phyloP scores from a whole-genome alignment of 192 early-diverging fungal species.

The Backusella parvicylindrica region DNA sequence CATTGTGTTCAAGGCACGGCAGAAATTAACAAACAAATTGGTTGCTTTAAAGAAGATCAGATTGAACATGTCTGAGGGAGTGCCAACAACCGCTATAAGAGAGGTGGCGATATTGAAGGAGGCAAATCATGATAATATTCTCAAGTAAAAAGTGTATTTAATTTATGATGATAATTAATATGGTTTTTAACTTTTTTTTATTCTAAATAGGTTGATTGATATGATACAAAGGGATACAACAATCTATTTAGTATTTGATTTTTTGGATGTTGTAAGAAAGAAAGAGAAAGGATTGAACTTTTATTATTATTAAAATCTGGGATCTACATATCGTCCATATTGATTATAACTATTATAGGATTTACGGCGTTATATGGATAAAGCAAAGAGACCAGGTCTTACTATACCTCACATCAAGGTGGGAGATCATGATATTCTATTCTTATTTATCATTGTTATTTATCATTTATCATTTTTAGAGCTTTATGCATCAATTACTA shows the following conservation, averaged over 20 bases:
- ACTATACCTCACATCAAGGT: conserved; percentile 31
- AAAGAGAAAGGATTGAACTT: too few species aligned
- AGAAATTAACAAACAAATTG: conserved; percentile 46
- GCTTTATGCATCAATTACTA: conserved; percentile 88
- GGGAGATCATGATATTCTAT: not conserved
- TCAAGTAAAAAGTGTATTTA: conserved; percentile 36
- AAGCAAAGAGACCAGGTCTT: conserved; percentile 22
- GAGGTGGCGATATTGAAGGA: conserved; percentile 80
- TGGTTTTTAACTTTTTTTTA: not conserved
- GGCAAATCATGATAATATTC: conserved; percentile 66
- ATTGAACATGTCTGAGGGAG: conserved; percentile 61
- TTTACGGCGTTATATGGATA: conserved; percentile 33
- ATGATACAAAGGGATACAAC: conserved; percentile 84
- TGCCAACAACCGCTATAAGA: conserved; percentile 69
- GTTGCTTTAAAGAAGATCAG: conserved; percentile 80
- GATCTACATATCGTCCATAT: not conserved
- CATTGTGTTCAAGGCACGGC: conserved; percentile 73
- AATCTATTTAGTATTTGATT: conserved; percentile 96
- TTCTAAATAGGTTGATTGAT: conserved; percentile 71
- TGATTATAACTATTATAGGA: conserved; percentile 23
- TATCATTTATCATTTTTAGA: conserved; percentile 52
- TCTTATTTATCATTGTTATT: not conserved
- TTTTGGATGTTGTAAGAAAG: conserved; percentile 75
- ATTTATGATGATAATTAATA: not conserved
- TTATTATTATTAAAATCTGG: not conserved